phyloP scores from a whole-genome alignment of 148 eudicot species.

The Polygonum maritimum region DNA sequence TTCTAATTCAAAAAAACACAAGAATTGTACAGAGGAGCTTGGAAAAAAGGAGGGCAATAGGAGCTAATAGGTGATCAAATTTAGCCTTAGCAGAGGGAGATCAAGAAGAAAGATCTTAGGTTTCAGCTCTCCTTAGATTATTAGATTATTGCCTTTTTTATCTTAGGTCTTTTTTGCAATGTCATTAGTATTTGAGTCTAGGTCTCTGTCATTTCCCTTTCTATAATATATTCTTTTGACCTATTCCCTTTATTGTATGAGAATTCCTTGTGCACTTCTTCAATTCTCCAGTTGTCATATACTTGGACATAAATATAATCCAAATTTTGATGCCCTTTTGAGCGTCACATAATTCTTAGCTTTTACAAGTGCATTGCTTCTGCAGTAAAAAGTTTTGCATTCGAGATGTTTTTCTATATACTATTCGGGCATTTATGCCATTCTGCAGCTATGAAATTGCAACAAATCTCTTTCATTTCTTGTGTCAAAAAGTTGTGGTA shows the following conservation, averaged over 20 bases:
- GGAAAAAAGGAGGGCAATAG: neutral
- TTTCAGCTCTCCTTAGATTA: neutral
- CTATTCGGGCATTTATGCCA: neutral
- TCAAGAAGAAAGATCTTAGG: constrained; percentile 1
- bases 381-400: neutral
- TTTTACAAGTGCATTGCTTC: too few species aligned
- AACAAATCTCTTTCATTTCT: neutral
- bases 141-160: neutral
- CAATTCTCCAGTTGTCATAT: neutral
- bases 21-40: neutral
- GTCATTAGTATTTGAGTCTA: neutral
- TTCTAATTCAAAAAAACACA: neutral
- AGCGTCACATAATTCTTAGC: too few species aligned
- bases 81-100: neutral
- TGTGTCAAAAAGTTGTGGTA: neutral
- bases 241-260: neutral
- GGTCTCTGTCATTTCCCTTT: neutral
- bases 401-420: neutral
- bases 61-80: constrained; percentile 1
- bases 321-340: too few species aligned
- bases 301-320: too few species aligned
- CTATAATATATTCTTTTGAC: neutral
- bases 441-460: neutral
- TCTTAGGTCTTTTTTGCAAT: constrained; percentile 1
- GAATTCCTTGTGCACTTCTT: neutral